Evolutionary conservation across 2,329 filamentous ascomycete genomes (phyloP).

Genomic region (Ophiostoma novo-ulmi): DNA sequence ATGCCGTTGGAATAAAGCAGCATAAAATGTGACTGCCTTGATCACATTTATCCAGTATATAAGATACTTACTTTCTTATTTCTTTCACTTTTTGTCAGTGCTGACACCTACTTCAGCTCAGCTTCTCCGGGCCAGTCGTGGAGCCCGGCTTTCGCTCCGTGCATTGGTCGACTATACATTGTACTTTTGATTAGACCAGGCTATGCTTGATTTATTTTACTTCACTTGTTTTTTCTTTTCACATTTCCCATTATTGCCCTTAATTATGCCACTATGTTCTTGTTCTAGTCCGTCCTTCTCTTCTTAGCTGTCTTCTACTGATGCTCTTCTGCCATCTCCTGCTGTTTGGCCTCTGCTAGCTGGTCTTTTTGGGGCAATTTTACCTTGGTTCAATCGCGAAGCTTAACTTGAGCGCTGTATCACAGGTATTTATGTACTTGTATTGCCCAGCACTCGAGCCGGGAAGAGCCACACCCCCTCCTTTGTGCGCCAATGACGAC

Average conservation of each 20-base stretch:
- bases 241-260: neutral
- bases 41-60: neutral
- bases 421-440: neutral
- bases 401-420: neutral
- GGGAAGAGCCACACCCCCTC: neutral
- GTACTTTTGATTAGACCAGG: neutral
- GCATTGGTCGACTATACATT: neutral
- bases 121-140: slow-evolving; percentile 3
- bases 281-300: neutral
- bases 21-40: too few species aligned
- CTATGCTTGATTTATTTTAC: neutral
- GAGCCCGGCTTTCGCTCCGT: slow-evolving; percentile 1
- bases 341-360: slow-evolving; percentile 6
- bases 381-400: slow-evolving; percentile 2
- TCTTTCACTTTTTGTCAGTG: neutral
- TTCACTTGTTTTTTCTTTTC: neutral
- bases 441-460: neutral
- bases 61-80: neutral
- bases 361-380: slow-evolving; percentile 2
- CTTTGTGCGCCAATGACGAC: slow-evolving; percentile 7
- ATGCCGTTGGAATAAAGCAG: neutral
- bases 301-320: neutral
- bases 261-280: neutral
- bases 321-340: neutral
- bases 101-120: neutral